These are phyloP conservation scores for Carex parvula DNA, from an alignment of 176 grass and related monocot genomes.

Conservation along the genomic window DNA sequence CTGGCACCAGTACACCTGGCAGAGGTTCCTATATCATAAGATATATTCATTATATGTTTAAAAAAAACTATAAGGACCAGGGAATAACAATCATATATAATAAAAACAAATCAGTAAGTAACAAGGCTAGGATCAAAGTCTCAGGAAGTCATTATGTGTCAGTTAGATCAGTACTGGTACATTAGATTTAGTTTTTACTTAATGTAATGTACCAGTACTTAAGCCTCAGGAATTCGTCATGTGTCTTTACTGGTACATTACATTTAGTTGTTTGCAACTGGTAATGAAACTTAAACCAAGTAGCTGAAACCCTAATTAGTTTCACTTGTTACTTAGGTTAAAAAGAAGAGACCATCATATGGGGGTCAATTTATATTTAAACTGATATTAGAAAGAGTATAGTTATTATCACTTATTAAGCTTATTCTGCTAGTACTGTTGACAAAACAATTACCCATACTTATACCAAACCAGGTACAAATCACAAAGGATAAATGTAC, in stretches of 20 bases:
- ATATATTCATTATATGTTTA: neutral
- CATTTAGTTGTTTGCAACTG: neutral
- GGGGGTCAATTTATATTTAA: too few relatives aligned
- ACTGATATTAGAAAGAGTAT: too few relatives aligned
- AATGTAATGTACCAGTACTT: too few relatives aligned
- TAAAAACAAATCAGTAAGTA: neutral
- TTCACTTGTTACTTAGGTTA: too few relatives aligned
- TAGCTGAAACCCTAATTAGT: too few relatives aligned
- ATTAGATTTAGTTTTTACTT: too few relatives aligned
- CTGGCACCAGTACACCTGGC: constrained; percentile 68
- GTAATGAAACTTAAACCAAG: too few relatives aligned
- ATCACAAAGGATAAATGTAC: neutral
- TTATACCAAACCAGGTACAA: too few relatives aligned
- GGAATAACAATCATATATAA: neutral
- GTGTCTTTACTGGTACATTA: neutral
- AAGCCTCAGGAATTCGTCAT: neutral
- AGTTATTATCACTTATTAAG: too few relatives aligned
- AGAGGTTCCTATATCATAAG: constrained; percentile 37
- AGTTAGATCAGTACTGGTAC: neutral
- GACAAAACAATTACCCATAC: too few relatives aligned
- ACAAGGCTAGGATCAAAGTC: neutral
- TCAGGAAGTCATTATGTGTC: neutral
- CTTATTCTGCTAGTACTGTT: too few relatives aligned
- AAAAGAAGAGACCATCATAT: too few relatives aligned
- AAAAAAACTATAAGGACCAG: neutral